phyloP scores from a whole-genome alignment of 2,329 filamentous ascomycete genomes.

The Phyllosticta ampelicida region DNA sequence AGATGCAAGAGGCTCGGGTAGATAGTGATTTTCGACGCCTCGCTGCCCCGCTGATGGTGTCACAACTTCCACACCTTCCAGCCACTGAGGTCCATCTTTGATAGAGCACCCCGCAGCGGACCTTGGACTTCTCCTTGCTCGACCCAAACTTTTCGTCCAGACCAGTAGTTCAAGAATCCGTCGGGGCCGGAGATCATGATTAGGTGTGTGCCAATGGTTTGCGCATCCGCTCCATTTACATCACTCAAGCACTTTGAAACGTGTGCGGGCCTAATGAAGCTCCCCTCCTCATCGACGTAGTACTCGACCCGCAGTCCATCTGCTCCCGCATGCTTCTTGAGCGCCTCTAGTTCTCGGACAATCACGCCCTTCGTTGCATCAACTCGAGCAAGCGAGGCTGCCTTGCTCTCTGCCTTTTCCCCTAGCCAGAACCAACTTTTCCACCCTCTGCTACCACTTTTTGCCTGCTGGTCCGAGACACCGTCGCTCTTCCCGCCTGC shows the following conservation, averaged over 20 bases:
- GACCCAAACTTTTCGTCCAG: conserved; percentile 68
- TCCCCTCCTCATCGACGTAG: conserved; percentile 71
- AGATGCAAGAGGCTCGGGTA: background rate
- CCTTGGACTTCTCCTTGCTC: conserved; percentile 67
- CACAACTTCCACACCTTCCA: conserved; percentile 52
- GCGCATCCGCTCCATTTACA: conserved; percentile 1
- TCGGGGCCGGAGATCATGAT: conserved; percentile 85
- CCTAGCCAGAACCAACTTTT: conserved; percentile 1
- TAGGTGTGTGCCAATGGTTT: conserved; percentile 30
- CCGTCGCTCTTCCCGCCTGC: conserved; percentile 46
- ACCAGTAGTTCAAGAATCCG: conserved; percentile 73
- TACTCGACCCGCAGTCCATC: conserved; percentile 48
- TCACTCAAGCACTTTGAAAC: conserved; percentile 18
- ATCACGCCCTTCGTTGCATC: conserved; percentile 37
- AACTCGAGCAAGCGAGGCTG: conserved; percentile 15
- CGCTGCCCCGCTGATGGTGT: background rate
- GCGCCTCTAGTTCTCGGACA: conserved; percentile 49
- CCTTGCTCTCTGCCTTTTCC: conserved; percentile 5
- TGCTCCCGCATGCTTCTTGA: conserved; percentile 41
- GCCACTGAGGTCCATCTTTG: conserved; percentile 45
- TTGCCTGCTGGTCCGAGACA: background rate
- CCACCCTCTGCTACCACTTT: conserved; percentile 13
- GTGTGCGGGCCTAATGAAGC: conserved; percentile 43
- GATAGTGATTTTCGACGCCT: background rate
- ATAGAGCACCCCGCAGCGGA: conserved; percentile 56